A percentile compares a stretch with the other conserved stretches of the same genome.
phyloP scores from a whole-genome alignment of 2,329 filamentous ascomycete genomes.

The Exserohilum turcica region DNA sequence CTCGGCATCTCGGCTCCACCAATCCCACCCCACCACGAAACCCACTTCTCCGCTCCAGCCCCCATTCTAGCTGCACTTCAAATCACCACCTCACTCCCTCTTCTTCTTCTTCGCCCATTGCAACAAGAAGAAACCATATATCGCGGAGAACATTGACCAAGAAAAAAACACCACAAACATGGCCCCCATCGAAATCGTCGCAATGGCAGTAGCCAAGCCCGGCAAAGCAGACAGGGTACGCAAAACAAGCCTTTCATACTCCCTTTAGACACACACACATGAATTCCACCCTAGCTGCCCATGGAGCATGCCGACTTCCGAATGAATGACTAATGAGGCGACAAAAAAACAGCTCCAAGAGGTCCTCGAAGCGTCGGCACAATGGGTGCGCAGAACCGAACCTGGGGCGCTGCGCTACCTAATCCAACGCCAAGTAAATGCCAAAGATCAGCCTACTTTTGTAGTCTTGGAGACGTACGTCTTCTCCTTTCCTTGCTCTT shows the following conservation, averaged over 20 bases:
- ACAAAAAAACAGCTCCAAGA: slow-evolving; percentile 37
- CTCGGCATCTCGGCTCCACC: no score
- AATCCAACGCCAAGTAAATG: slow-evolving; percentile 36
- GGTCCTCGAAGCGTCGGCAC: slow-evolving; percentile 30
- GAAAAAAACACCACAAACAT: slow-evolving; percentile 19
- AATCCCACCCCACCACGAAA: no score
- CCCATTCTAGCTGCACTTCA: no score
- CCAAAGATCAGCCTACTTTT: slow-evolving; percentile 34
- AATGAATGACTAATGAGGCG: neutral
- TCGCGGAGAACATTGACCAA: neutral
- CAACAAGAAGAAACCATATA: neutral
- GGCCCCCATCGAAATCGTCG: slow-evolving; percentile 35
- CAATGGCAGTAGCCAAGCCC: slow-evolving; percentile 37
- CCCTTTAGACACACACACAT: no score
- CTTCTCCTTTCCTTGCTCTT: neutral
- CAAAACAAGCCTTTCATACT: no score
- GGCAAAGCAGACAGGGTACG: slow-evolving; percentile 41
- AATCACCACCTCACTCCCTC: neutral
- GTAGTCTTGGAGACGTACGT: slow-evolving; percentile 44
- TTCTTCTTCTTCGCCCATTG: neutral
- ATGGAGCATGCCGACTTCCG: neutral
- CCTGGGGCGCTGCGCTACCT: slow-evolving; percentile 43
- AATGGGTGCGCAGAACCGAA: slow-evolving; percentile 39
- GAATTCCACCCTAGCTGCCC: no score
- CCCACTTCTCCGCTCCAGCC: no score